These are phyloP conservation scores for Salix viminalis DNA, from an alignment of 345 rosid species.

Conservation along the genomic window DNA sequence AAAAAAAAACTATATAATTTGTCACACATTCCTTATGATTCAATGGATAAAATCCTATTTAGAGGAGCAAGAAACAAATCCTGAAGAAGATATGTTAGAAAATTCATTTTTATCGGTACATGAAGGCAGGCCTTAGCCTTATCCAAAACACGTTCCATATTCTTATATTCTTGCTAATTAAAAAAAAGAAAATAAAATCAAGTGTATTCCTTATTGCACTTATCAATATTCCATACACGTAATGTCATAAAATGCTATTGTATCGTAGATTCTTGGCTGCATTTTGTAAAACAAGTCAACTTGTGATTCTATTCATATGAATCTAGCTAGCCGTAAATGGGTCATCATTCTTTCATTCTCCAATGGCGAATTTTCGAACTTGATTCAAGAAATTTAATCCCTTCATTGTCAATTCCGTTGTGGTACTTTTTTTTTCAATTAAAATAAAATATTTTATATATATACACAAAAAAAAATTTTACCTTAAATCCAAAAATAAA, in stretches of 20 bases:
- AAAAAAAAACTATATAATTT: too few species aligned
- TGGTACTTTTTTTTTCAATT: too few species aligned
- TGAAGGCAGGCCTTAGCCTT: not conserved
- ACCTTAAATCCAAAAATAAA: too few species aligned
- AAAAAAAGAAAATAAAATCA: not conserved
- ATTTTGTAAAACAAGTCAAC: not conserved
- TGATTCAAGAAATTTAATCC: not conserved
- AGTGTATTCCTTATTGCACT: not conserved
- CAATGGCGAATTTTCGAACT: not conserved
- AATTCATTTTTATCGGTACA: not conserved
- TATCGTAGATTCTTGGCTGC: conserved; percentile 3
- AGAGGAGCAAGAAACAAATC: too few species aligned
- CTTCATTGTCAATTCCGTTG: too few species aligned
- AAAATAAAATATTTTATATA: too few species aligned
- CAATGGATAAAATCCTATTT: too few species aligned
- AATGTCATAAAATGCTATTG: not conserved
- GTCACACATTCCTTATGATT: too few species aligned
- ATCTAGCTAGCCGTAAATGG: not conserved
- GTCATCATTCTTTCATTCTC: not conserved
- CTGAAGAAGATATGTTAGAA: too few species aligned
- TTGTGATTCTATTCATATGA: conserved; percentile 8
- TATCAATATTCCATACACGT: not conserved
- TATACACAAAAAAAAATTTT: too few species aligned
- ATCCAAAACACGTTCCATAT: not conserved
- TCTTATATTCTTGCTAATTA: not conserved